phyloP scores from a whole-genome alignment of 495 filamentous ascomycete species.

The Apiosordaria backusii region DNA sequence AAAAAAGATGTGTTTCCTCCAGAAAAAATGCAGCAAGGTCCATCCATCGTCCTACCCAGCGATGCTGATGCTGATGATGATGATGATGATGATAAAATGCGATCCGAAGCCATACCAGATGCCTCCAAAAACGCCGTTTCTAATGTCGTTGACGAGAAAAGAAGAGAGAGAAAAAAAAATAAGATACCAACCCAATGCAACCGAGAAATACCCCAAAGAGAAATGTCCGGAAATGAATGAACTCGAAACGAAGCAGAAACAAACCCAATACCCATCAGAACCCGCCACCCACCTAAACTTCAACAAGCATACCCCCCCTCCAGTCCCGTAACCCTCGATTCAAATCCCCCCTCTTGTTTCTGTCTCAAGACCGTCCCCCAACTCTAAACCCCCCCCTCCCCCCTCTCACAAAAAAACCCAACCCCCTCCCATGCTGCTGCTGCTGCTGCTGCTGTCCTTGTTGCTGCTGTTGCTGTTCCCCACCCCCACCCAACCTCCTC shows the following conservation, averaged over 20 bases:
- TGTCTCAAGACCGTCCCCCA: not conserved
- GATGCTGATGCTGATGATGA: not conserved
- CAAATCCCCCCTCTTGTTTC: too few relatives aligned
- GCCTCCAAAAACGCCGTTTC: not conserved
- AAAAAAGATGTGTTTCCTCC: slow-evolving; percentile 2
- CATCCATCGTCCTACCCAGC: not conserved
- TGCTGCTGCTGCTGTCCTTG: too few relatives aligned
- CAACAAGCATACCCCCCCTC: not conserved
- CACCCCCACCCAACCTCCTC: not conserved
- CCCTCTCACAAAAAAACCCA: not conserved
- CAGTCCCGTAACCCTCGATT: too few relatives aligned
- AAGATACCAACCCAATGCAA: not conserved
- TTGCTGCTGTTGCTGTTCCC: slow-evolving; percentile 1
- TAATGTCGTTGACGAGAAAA: not conserved
- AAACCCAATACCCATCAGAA: not conserved
- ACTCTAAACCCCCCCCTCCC: not conserved
- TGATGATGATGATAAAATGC: not conserved
- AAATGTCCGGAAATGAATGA: not conserved
- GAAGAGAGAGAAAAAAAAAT: not conserved
- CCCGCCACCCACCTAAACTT: not conserved
- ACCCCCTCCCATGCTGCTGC: not conserved
- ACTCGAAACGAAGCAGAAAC: not conserved
- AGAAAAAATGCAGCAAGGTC: not conserved
- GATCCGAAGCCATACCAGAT: not conserved
- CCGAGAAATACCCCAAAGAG: not conserved